Evolutionary conservation across 2,329 filamentous ascomycete species (phyloP), one percentile per base, ranked within the genome.

Genomic region (Diplodia intermedia): DNA sequence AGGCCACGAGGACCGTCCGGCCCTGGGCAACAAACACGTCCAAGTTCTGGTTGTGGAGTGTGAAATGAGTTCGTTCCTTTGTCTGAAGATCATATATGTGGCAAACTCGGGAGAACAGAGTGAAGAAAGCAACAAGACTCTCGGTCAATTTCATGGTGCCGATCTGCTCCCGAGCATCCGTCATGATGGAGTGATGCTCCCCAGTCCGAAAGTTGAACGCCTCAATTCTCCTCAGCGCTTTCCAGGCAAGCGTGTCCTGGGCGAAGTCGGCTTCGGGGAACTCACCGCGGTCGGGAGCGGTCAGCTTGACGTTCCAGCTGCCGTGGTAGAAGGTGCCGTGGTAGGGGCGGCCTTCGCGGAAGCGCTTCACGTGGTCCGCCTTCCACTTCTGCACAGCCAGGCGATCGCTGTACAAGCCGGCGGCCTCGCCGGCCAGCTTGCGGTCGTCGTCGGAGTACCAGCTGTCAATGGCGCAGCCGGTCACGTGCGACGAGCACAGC

Each of bases 181-280:
- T 63, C 60, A 50, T 50, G 29, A 63, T 63, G 23, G 47, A 50
- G 20, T 52, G 60, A 20, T 55, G 31, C 55, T 57, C 70, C 26
- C 73, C 72, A 12, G 71, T 71, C 20, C 70, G 69, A 36, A 79
- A 68, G 50, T 79, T 73, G 33, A 72, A 69, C 11, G 75, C 63
- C 14, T 60, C 68, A 1, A 77, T 56, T 15, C 49, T 55, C 20
- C 71, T 71, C 29, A 4, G 33, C 47, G 61, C 29, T n/a, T 70
- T 47, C 70, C 71, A 71, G 33, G 72, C 68, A 4, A 76, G 60
- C 3, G 69, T 70, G 63, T 76, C 72, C 15, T 71, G 69, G 20
- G 69, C 60, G 29, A 75, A 68, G 3, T 68, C 54, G 56, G 50
- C 66, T 15, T 33, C 55, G 2, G 40, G 47, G 20, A 31, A 54